Conservation (phyloP, 1,139 yeast genomes). For the Sugiyamaella pinicola region DNA sequence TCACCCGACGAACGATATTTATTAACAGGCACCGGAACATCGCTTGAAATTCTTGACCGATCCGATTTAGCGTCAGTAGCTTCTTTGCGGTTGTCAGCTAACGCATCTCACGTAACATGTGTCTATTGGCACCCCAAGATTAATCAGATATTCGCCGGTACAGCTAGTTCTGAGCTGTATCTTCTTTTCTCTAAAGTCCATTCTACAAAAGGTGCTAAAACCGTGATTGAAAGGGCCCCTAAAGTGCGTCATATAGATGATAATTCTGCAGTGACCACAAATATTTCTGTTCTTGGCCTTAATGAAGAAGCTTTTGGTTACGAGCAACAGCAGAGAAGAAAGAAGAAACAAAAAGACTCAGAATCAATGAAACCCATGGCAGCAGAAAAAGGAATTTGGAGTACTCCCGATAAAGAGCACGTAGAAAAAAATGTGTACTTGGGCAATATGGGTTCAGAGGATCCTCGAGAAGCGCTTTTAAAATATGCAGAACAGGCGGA, state of each 20-base stretch:
- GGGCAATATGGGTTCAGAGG: slow-evolving; percentile 37
- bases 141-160: slow-evolving; percentile 46
- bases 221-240: slow-evolving; percentile 42
- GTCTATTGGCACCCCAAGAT: slow-evolving; percentile 39
- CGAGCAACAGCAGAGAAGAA: slow-evolving; percentile 21
- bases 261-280: slow-evolving; percentile 36
- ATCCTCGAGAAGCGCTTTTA: slow-evolving; percentile 45
- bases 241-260: slow-evolving; percentile 45
- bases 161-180: slow-evolving; percentile 38
- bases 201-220: slow-evolving; percentile 44
- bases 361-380: slow-evolving; percentile 22
- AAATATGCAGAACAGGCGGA: slow-evolving; percentile 42
- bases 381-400: slow-evolving; percentile 32
- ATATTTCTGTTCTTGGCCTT: slow-evolving; percentile 38
- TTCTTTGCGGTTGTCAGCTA: slow-evolving; percentile 25
- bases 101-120: slow-evolving; percentile 31
- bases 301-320: slow-evolving; percentile 31
- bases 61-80: slow-evolving; percentile 43
- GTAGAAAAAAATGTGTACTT: slow-evolving; percentile 30
- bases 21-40: slow-evolving; percentile 34
- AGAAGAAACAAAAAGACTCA: slow-evolving; percentile 20
- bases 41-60: slow-evolving; percentile 42
- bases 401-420: slow-evolving; percentile 34
- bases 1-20: slow-evolving; percentile 38
- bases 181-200: slow-evolving; percentile 42